phyloP scores from a whole-genome alignment of 352 stramenopile species.

The Phytopythium aichiense region DNA sequence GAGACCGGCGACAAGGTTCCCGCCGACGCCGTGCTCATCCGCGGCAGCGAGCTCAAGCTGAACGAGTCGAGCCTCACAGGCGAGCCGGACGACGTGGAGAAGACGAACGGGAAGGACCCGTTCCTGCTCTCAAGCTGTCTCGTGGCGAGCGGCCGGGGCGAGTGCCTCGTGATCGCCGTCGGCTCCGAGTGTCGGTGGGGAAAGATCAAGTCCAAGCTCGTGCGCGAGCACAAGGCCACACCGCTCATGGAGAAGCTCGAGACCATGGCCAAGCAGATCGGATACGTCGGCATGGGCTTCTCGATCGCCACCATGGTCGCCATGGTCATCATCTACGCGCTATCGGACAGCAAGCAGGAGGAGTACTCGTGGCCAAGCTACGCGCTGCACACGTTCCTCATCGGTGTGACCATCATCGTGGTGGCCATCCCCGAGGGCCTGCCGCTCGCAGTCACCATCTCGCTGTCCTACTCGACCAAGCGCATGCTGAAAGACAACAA shows the following conservation, averaged over 20 bases:
- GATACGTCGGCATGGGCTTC: conserved; percentile 82
- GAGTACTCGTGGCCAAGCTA: conserved; percentile 72
- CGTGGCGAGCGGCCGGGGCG: conserved; percentile 59
- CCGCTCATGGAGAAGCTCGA: conserved; percentile 93
- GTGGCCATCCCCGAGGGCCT: conserved; percentile 94
- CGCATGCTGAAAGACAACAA: conserved; percentile 99
- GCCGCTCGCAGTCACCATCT: conserved; percentile 92
- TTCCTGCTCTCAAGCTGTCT: conserved; percentile 89
- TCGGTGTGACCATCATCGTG: conserved; percentile 93
- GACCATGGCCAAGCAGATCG: conserved; percentile 88
- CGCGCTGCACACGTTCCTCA: conserved; percentile 93
- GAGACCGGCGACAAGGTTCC: conserved; percentile 93
- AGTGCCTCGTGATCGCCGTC: conserved; percentile 84
- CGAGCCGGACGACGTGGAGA: conserved; percentile 92
- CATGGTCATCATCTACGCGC: conserved; percentile 82
- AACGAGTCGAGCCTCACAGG: conserved; percentile 96
- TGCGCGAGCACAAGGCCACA: conserved; percentile 84
- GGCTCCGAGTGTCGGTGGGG: conserved; percentile 83
- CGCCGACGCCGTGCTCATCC: conserved; percentile 92
- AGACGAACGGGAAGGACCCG: conserved; percentile 63
- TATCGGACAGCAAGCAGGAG: conserved; percentile 48
- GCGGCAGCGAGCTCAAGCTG: conserved; percentile 90
- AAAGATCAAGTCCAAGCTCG: conserved; percentile 90
- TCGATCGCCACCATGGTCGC: conserved; percentile 83
- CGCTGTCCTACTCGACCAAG: conserved; percentile 94